Base-by-base conservation (phyloP, 2,329 filamentous ascomycete species). In the Ceratocystis lukuohia region DNA sequence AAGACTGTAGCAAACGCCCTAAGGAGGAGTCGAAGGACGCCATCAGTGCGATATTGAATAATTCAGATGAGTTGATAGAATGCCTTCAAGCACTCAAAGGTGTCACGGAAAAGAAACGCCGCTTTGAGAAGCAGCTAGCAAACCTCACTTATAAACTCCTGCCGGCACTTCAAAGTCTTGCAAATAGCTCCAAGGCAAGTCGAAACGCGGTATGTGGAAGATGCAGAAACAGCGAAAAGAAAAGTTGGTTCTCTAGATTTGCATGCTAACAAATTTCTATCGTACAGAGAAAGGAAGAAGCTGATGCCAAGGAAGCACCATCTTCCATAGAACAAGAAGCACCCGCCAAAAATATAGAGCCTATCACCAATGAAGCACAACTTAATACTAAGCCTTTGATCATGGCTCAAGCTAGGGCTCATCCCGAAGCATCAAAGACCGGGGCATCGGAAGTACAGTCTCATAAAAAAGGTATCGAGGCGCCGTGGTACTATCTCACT, bases 41-140 rank as follows among this genome's bases (percentile, higher is more conserved):
- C 0, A 63, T 78, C 8, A 69, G 69, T 6, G 59, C 71, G 20
- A 69, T 77, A 7, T 68, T 75, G 20, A 69, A 73, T 4, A 73
- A 76, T 68, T 75, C 75, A 12, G 73, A 79, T 67, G 74, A 75
- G 46, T 70, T 80, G 17, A 72, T 77, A 10, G 71, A 73, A 57
- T 76, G 75, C 64, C 72, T 78, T 2, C 72, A 76, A 41, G 71
- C 73, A 8, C 69, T 79, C 65, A 71, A 62, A 71, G 72, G 46
- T 70, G 66, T 64, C 69, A 22, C 45, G 1, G 66, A 65, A 20
- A 73, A 66, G 69, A 74, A 69, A 61, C 67, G 68, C 8, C 66
- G 59, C 20, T 68, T 72, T 22, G 66, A 69, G 15, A 66, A 65
- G 25, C 64, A 66, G 17, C 59, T 72, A 15, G 66, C 66, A 5